A percentile compares a stretch with the other conserved stretches of the same genome.
phyloP scores from a whole-genome alignment of 768 basidiomycete genomes.

The Sarcodon sp. region DNA sequence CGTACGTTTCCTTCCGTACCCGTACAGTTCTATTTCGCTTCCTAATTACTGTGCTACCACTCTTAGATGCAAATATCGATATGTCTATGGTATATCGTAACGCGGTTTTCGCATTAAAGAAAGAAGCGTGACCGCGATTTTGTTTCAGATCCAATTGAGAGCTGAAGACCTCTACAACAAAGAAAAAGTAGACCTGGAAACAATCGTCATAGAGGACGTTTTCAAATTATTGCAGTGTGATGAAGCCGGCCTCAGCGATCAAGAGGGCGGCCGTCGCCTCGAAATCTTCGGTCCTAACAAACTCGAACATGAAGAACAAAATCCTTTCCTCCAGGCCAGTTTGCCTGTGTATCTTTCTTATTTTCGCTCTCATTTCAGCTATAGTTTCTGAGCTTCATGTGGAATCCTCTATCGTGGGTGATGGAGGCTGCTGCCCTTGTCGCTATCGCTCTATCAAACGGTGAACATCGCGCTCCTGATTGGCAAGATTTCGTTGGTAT shows the following conservation, averaged over 20 bases:
- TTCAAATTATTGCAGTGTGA: conserved; percentile 91
- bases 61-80: conserved; percentile 72
- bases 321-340: conserved; percentile 73
- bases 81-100: conserved; percentile 47
- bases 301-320: conserved; percentile 84
- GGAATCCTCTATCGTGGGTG: conserved; percentile 99
- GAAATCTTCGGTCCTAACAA: conserved; percentile 96
- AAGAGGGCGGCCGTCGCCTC: conserved; percentile 74
- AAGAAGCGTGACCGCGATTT: neutral
- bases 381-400: conserved; percentile 94
- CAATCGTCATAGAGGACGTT: conserved; percentile 92
- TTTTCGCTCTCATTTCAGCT: neutral
- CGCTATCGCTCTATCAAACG: conserved; percentile 94
- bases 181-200: conserved; percentile 98
- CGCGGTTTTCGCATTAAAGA: neutral
- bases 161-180: conserved; percentile 95
- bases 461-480: conserved; percentile 74
- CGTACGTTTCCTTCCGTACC: conserved; percentile 31
- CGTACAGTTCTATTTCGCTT: neutral
- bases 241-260: conserved; percentile 60
- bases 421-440: conserved; percentile 96
- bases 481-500: conserved; percentile 99
- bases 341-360: neutral
- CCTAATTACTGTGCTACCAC: neutral
- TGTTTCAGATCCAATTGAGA: conserved; percentile 69